These are phyloP conservation scores for Bondarzewia mesenterica DNA, from an alignment of 1,284 basidiomycete species.

Conservation along the genomic window DNA sequence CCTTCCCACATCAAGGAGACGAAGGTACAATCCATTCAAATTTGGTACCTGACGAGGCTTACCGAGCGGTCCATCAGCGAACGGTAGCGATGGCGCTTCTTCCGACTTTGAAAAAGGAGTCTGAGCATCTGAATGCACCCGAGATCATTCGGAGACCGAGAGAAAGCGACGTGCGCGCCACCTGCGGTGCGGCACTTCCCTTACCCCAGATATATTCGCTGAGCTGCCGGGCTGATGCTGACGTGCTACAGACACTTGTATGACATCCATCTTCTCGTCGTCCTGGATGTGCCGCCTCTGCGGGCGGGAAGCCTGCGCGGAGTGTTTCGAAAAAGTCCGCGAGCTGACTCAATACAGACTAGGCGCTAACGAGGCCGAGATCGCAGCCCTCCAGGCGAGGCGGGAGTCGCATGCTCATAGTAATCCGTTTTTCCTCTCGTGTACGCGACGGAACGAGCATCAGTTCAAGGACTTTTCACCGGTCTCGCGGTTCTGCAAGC, in stretches of 20 bases:
- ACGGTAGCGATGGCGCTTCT: constrained; percentile 67
- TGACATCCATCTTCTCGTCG: constrained; percentile 84
- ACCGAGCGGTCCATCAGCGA: constrained; percentile 26
- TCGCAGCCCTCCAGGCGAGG: constrained; percentile 37
- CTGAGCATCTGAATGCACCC: constrained; percentile 53
- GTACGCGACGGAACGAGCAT: constrained; percentile 63
- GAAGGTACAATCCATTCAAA: constrained; percentile 37
- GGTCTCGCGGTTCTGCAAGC: constrained; percentile 66
- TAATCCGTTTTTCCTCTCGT: constrained; percentile 68
- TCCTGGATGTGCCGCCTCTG: constrained; percentile 88
- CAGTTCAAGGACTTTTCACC: constrained; percentile 64
- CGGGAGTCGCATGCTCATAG: constrained; percentile 55
- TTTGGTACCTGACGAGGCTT: background rate
- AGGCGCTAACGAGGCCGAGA: constrained; percentile 37
- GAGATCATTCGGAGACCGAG: constrained; percentile 64
- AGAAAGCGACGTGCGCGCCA: constrained; percentile 74
- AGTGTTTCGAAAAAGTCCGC: constrained; percentile 70
- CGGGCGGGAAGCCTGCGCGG: constrained; percentile 82
- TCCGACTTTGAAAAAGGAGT: constrained; percentile 61
- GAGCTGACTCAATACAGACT: constrained; percentile 50
- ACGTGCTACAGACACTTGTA: constrained; percentile 71
- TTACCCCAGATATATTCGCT: constrained; percentile 5
- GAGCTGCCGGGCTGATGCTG: constrained; percentile 8
- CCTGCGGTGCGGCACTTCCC: constrained; percentile 57
- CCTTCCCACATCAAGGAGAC: constrained; percentile 40